A percentile compares a stretch with the other conserved stretches of the same genome.
These are phyloP conservation scores for Fagopyrum tataricum DNA, from an alignment of 148 eudicot genomes.

Conservation along the genomic window DNA sequence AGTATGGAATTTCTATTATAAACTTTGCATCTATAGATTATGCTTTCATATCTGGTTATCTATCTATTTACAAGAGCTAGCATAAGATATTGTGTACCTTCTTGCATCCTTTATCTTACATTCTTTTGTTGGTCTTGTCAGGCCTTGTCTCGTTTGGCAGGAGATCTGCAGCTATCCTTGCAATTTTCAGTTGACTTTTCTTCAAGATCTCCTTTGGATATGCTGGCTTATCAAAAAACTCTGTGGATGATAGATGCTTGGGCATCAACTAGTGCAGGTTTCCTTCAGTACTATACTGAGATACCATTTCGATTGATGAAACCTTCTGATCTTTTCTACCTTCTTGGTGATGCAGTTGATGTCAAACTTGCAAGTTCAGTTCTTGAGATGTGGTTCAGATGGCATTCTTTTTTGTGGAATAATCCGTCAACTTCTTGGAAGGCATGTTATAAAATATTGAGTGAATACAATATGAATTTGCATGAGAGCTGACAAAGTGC, in stretches of 20 bases:
- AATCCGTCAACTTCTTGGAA: constrained; percentile 26
- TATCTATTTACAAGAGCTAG: background rate
- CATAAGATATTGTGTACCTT: background rate
- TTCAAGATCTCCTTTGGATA: constrained; percentile 72
- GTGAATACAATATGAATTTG: background rate
- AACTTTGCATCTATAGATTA: background rate
- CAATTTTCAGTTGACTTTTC: constrained; percentile 44
- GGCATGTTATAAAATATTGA: constrained; percentile 27
- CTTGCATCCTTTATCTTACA: background rate
- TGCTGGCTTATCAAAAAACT: constrained; percentile 66
- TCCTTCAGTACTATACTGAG: constrained; percentile 13
- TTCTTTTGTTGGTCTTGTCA: constrained; percentile 17
- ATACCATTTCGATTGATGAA: constrained; percentile 6
- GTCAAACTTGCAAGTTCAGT: constrained; percentile 44
- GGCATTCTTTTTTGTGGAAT: constrained; percentile 87
- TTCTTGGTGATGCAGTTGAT: constrained; percentile 34
- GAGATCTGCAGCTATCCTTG: constrained; percentile 36
- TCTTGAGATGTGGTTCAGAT: constrained; percentile 84
- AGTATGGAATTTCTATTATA: background rate
- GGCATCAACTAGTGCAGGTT: constrained; percentile 47
- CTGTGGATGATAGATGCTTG: constrained; percentile 68
- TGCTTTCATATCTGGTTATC: background rate
- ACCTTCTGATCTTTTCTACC: constrained; percentile 5
- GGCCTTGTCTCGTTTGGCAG: constrained; percentile 39
- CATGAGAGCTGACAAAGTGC: background rate